Evolutionary conservation across 2,329 filamentous ascomycete genomes (phyloP).

Genomic region (Aspergillus fumigatiaffinis): DNA sequence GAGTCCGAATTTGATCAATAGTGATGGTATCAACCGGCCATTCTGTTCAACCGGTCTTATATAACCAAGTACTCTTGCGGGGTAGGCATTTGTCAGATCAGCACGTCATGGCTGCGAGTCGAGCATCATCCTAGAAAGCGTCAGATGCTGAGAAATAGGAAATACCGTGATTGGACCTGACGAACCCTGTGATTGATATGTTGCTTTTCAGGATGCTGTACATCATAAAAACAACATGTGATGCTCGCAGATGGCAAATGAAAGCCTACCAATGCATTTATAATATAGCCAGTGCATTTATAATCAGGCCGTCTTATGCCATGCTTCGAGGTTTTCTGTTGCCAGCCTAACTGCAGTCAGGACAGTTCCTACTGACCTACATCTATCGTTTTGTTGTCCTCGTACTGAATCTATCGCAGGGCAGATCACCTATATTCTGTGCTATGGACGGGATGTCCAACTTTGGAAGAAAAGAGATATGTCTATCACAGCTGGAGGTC

Average conservation of each 20-base stretch:
- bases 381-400: too few relatives aligned
- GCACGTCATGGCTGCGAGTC: conserved; percentile 29
- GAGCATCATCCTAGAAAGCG: conserved; percentile 1
- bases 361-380: too few relatives aligned
- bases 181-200: neutral
- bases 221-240: neutral
- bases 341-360: too few relatives aligned
- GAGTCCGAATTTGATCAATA: neutral
- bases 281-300: neutral
- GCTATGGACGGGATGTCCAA: too few relatives aligned
- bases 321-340: too few relatives aligned
- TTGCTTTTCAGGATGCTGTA: neutral
- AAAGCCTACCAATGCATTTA: neutral
- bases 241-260: neutral
- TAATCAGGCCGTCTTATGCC: neutral
- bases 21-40: neutral
- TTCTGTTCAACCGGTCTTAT: conserved; percentile 3
- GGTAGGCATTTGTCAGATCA: conserved; percentile 30
- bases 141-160: conserved; percentile 28
- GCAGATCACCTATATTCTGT: too few relatives aligned
- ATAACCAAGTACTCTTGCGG: conserved; percentile 11
- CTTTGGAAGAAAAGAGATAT: too few relatives aligned
- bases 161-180: conserved; percentile 1
- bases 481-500: too few relatives aligned
- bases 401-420: too few relatives aligned